Percentiles rank a stretch among this genome's conserved stretches.
phyloP scores from a whole-genome alignment of 2,329 filamentous ascomycete species.

The Aspergillus neoniger region DNA sequence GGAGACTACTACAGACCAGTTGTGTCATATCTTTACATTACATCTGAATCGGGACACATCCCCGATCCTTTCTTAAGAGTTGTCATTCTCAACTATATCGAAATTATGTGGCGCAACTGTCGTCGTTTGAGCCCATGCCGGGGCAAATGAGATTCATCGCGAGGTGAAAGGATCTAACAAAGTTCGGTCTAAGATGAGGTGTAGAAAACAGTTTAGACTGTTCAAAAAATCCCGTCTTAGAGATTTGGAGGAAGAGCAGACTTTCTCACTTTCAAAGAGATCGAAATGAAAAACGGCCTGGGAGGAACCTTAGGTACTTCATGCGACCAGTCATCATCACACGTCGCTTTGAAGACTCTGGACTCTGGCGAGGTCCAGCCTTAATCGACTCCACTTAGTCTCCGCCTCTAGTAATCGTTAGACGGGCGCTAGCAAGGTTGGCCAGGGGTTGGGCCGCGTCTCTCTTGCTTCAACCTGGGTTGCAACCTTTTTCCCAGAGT shows the following conservation, averaged over 20 bases:
- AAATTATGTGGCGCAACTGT: slow-evolving; percentile 6
- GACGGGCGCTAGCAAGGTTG: slow-evolving; percentile 22
- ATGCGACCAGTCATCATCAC: slow-evolving; percentile 13
- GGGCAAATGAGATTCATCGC: not conserved
- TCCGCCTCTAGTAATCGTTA: slow-evolving; percentile 28
- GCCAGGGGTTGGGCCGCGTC: slow-evolving; percentile 25
- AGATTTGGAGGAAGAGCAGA: not conserved
- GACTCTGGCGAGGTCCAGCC: slow-evolving; percentile 18
- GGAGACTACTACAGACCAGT: not conserved
- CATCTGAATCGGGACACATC: not conserved
- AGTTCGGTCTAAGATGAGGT: slow-evolving; percentile 11
- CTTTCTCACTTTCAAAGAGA: slow-evolving; percentile 9
- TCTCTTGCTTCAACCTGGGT: slow-evolving; percentile 10
- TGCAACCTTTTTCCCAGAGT: slow-evolving; percentile 2
- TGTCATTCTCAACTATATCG: not conserved
- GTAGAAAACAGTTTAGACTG: slow-evolving; percentile 1
- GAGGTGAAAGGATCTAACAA: slow-evolving; percentile 4
- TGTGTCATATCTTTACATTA: not conserved
- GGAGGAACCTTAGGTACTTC: slow-evolving; percentile 4
- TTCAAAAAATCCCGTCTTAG: too few relatives aligned
- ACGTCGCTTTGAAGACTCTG: slow-evolving; percentile 12
- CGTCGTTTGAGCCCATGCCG: not conserved
- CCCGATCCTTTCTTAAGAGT: not conserved
- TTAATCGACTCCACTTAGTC: slow-evolving; percentile 26
- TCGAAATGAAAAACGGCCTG: slow-evolving; percentile 5